Base-by-base conservation (phyloP, 2,329 filamentous ascomycete species). In the Juglanconis oblonga region DNA sequence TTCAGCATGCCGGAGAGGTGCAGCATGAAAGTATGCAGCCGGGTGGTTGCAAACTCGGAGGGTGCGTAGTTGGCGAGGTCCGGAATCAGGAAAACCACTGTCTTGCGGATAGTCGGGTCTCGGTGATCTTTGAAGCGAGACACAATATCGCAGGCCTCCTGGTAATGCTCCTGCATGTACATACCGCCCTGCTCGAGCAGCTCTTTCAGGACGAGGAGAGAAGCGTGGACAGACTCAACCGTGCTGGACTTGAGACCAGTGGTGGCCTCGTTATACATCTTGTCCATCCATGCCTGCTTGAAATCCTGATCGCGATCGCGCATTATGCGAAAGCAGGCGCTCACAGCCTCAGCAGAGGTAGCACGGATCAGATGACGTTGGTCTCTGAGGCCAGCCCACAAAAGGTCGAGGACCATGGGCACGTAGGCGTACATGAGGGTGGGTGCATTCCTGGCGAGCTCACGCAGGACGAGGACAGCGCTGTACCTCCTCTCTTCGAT, bases 161-260 rank as follows among this genome's bases (percentile, higher is more conserved):
- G 86, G 74, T 98, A 99, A 71, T 93, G 87, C 44, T 93, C 91
- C 69, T 97, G 92, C 95, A 99, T 98, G 74, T 96, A 99, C 94
- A 99, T 99, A 67, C 92, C 93, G 56, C 95, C 95, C 72, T 97
- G 94, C 64, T 95, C 86, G 17, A 99, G 85, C 52, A 99, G 83
- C 76, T 98, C 94, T 73, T 94, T 96, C 68, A 98, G 83, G 1
- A 96, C 92, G 24, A 99, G 82, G 45, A 99, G 82, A 2, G 94
- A 97, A n/a, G 92, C 95, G 71, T 99, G 96, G 47, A 96, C 89
- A 62, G 87, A 89, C 73, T 99, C 95, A 57, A 96, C 84, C 17
- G 91, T 92, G 67, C 87, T 89, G 54, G 88, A 84, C 71, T 88
- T 87, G 67, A 99, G 87, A 6, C 93, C 93, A 62, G 85, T 82